These are phyloP conservation scores for Lactarius hatsudake DNA, from an alignment of 768 basidiomycete genomes.

Conservation along the genomic window DNA sequence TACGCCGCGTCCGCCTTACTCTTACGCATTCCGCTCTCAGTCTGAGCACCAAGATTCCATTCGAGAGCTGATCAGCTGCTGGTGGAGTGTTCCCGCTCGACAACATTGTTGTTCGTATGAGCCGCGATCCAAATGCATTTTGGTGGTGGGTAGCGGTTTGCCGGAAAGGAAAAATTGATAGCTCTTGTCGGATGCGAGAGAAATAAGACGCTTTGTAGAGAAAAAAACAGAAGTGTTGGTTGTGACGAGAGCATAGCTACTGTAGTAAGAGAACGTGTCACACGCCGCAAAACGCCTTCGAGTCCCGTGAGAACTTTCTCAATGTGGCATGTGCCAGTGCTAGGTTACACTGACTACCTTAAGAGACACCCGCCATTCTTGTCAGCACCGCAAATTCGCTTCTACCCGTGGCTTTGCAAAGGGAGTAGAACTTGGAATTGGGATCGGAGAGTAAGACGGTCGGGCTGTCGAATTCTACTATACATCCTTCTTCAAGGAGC, in stretches of 20 bases:
- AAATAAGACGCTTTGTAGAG: constrained; percentile 30
- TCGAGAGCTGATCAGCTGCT: too few relatives aligned
- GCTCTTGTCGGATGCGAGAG: constrained; percentile 42
- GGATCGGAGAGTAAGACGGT: constrained; percentile 51
- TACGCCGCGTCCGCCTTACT: too few relatives aligned
- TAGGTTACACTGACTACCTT: constrained; percentile 1
- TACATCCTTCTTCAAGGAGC: constrained; percentile 74
- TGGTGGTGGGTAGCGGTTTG: constrained; percentile 65
- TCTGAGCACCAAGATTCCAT: too few relatives aligned
- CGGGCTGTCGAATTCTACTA: constrained; percentile 74
- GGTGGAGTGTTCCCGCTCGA: too few relatives aligned
- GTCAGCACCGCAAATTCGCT: constrained; percentile 67
- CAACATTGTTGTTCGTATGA: constrained; percentile 49
- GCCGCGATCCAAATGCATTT: constrained; percentile 98
- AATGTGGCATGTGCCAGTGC: not conserved
- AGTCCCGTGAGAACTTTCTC: too few relatives aligned
- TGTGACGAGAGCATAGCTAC: constrained; percentile 22
- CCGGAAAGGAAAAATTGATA: constrained; percentile 82
- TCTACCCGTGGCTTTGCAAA: constrained; percentile 74
- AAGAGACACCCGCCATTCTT: constrained; percentile 51
- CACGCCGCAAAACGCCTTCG: not conserved
- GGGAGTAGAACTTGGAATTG: constrained; percentile 57
- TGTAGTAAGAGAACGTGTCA: not conserved
- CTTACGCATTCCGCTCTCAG: too few relatives aligned
- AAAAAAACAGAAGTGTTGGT: constrained; percentile 17